A percentile compares a stretch with the other conserved stretches of the same genome.
These are phyloP conservation scores for Scytalidium lignicola DNA, from an alignment of 2,329 filamentous ascomycete genomes.

Conservation along the genomic window DNA sequence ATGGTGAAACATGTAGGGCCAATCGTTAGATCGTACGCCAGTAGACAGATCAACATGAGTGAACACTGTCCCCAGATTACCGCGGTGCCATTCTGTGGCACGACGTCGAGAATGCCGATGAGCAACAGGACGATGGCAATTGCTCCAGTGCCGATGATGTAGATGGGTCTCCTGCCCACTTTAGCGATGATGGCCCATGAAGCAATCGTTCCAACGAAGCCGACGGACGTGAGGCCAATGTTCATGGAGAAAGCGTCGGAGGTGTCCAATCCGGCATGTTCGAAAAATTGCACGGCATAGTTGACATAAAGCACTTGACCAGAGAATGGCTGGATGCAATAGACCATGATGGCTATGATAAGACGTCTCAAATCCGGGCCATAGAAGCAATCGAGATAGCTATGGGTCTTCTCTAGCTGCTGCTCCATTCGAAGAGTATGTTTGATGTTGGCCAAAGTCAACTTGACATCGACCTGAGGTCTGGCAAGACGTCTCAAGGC, in stretches of 20 bases:
- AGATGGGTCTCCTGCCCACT: constrained; percentile 6
- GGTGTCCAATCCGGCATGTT: constrained; percentile 33
- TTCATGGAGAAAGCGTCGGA: constrained; percentile 31
- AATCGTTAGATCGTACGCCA: constrained; percentile 35
- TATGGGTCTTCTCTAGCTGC: constrained; percentile 31
- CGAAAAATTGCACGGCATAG: constrained; percentile 39
- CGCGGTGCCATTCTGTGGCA: constrained; percentile 20
- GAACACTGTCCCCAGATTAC: constrained; percentile 31
- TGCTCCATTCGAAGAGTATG: constrained; percentile 40
- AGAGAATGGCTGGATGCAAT: constrained; percentile 12
- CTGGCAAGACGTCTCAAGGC: constrained; percentile 25
- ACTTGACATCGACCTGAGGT: constrained; percentile 4
- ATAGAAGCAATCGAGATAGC: constrained; percentile 18
- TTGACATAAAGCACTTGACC: constrained; percentile 35
- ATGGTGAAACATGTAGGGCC: constrained; percentile 35
- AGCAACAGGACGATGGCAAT: constrained; percentile 29
- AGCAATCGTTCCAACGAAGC: constrained; percentile 26
- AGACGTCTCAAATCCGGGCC: constrained; percentile 15
- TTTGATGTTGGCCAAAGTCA: constrained; percentile 24
- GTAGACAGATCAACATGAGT: constrained; percentile 32
- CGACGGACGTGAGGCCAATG: constrained; percentile 31
- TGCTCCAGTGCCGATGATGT: constrained; percentile 24
- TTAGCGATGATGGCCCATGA: constrained; percentile 11
- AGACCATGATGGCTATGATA: constrained; percentile 14
- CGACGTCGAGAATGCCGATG: constrained; percentile 26